Evolutionary conservation across 306 rosid species (phyloP), one percentile per base, ranked within the genome.

Genomic region (Castanea sativa): DNA sequence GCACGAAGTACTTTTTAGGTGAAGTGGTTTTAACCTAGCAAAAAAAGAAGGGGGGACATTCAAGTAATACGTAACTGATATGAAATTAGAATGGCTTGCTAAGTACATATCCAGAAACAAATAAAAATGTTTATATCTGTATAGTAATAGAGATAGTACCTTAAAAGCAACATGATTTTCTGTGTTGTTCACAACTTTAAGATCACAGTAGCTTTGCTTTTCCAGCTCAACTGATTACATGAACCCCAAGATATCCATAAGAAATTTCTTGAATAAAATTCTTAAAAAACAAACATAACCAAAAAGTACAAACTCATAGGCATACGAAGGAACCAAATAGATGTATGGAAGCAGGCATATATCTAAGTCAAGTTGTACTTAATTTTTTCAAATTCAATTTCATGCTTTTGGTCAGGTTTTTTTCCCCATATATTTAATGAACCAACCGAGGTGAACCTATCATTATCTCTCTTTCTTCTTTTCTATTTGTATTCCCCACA

Each of bases 21-120:
- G 99, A 95, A 81, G 99, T 95, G 57, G 99, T 93, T 90, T 95
- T 95, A 84, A 95, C 99, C 99, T 95, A 81, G 19, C n/a, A 84
- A 83, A 41, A 29, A 38, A 21, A 82, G 71, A 3, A 55, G 77
- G 12, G n/a, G 79, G 9, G 60, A 55, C 43, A 38, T 69, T 60
- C 13, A 52, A 78, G 82, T 67, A 4, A 49, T 60, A 52, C 19
- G 27, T 80, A 59, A 71, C 70, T 14, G 61, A 55, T 52, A 38
- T 8, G 38, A 80, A 71, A 10, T 6, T 0, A 59, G 25, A 79
- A 73, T 64, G 53, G 58, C 18, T 13, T 32, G 53, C 64, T 57
- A 82, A 52, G 73, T 63, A 43, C 56, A 78, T 21, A 55, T 73
- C 71, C 49, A 67, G 12, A 55, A 6, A 55, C 23, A 49, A 15